Conservation (phyloP, 805 yeast species). For the Ascoidea asiatica region DNA sequence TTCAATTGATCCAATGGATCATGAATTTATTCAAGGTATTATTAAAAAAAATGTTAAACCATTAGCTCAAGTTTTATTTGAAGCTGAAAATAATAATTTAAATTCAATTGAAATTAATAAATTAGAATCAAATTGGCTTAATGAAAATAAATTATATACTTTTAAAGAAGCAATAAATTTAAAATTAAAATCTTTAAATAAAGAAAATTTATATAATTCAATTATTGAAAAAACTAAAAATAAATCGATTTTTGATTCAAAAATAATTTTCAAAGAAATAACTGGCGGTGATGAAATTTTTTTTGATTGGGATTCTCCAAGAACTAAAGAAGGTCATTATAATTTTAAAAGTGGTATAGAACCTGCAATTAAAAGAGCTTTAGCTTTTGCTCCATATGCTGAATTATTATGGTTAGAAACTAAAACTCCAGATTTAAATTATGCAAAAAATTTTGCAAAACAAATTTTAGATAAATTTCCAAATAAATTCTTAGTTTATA, state of each 20-base stretch:
- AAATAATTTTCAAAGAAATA: conserved; percentile 13
- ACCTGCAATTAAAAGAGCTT: conserved; percentile 38
- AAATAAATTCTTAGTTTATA: conserved; percentile 42
- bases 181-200: conserved; percentile 16
- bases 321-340: conserved; percentile 45
- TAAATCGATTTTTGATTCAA: conserved; percentile 13
- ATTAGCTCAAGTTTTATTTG: conserved; percentile 28
- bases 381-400: conserved; percentile 42
- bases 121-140: conserved; percentile 35
- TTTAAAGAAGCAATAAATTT: conserved; percentile 35
- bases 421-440: conserved; percentile 38
- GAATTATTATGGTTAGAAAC: conserved; percentile 54
- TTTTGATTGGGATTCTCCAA: conserved; percentile 49
- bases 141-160: conserved; percentile 26
- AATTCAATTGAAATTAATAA: conserved; percentile 20
- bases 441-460: conserved; percentile 34
- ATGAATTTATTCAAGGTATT: conserved; percentile 39
- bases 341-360: conserved; percentile 35
- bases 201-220: conserved; percentile 16
- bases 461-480: conserved; percentile 34
- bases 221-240: conserved; percentile 13
- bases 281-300: conserved; percentile 20
- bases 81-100: conserved; percentile 28
- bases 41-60: conserved; percentile 22
- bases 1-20: conserved; percentile 42